Evolutionary conservation across 2,329 filamentous ascomycete species (phyloP), one percentile per base, ranked within the genome.

Genomic region (Colletotrichum sidae): DNA sequence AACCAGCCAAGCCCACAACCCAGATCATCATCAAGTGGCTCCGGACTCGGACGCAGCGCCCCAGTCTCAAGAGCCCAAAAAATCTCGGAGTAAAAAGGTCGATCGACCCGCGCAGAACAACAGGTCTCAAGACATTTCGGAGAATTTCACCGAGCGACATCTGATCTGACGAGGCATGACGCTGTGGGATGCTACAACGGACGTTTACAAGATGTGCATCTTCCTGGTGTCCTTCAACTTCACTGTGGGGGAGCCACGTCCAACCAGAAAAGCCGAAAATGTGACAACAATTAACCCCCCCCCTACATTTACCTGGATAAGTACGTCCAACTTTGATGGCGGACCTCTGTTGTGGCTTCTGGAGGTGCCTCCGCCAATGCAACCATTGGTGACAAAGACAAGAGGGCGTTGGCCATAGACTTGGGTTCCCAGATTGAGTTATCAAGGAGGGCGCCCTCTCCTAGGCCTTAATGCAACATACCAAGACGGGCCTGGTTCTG

Each of bases 101-200:
- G 25, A 25, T 25, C 25, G 25, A 25, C 25, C 25, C 25, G 25
- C 25, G 4, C 25, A 25, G 25, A 25, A 25, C 4, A 25, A 25
- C 25, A 25, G 25, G 25, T 25, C 25, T 25, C 17, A 25, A 55
- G 33, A 60, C 33, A 46, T 38, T 38, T 57, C 59, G 47, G 63
- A 67, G 46, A 65, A 65, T 65, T 45, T 35, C 49, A 50, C 49
- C 42, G 58, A 65, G 50, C 37, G 54, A 67, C 49, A 34, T 45
- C 59, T 35, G 55, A 49, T 17, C 45, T 60, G 60, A 59, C 60
- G 54, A 49, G 34, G 49, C 17, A 44, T 15, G 17, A 55, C n/a
- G 35, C 37, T 39, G 37, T 13, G 38, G n/a, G 10, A 35, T 41
- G 46, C 45, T 33, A 38, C 51, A 60, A 51, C 11, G 54, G 60